Base-by-base conservation (phyloP, 2,329 filamentous ascomycete genomes). In the Magnaporthiopsis poae region DNA sequence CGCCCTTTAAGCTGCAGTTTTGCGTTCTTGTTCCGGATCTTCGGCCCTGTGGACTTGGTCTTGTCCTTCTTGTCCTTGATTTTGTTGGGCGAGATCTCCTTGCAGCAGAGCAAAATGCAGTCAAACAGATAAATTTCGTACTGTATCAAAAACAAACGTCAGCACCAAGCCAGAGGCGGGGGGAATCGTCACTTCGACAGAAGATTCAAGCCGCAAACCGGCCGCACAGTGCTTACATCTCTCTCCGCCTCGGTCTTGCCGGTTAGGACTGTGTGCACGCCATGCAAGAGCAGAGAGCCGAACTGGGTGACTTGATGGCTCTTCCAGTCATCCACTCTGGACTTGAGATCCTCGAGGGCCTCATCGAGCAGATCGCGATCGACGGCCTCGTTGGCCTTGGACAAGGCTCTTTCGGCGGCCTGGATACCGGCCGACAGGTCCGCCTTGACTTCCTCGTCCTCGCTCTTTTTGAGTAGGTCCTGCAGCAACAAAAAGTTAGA, bases 91-190 rank as follows among this genome's bases (percentile, higher is more conserved):
- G 92, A 90, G 65, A 95, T 84, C 74, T 98, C 95, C 80, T 98
- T 99, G 85, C 95, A 98, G 77, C 95, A 98, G 39, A 99, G 85
- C 61, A 99, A 81, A 67, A 99, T 99, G 74, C 87, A 90, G 76
- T 98, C 91, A 76, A 99, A 99, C 36, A 99, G 87, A 77, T 96
- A 99, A 69, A 99, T 96, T 77, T 96, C 94, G 76, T 98, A 99
- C 90, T 96, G 71, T 31, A 31, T 31, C 31, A 7, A 31, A 31
- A 31, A 31, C 59, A 72, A 31, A 33, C 31, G 31, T 31, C 31
- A 31, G 31, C 46, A 11, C 9, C 7, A 5, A 21, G n/a, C 21
- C 7, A 63, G 65, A 56, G 67, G 64, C 71, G 62, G 70, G 68
- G 68, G 35, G 9, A 31, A 31, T 72, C 65, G 72, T 68, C 66